Base-by-base conservation (phyloP, 192 early-diverging fungal genomes). In the Chytriomyces sp. region DNA sequence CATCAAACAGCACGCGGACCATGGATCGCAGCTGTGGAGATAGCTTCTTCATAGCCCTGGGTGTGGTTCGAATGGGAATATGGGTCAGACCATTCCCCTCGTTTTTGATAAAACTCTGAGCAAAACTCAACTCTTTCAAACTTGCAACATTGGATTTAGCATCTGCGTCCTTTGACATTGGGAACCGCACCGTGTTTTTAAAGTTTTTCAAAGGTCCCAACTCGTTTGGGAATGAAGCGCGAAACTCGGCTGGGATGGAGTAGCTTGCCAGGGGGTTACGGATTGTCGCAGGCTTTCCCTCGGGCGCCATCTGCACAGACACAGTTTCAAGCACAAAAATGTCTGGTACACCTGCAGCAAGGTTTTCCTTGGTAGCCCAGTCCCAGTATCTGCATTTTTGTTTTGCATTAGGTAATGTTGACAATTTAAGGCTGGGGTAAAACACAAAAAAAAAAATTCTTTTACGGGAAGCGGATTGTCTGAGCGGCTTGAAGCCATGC, bases 1-100 rank as follows among this genome's bases (percentile, higher is more conserved):
- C 69, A 43, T 71, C 69, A 71, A 71, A 71, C 20, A 71, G 7
- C 4, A 71, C 69, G 23, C 69, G 69, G 0, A 71, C 69, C 69
- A 71, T 71, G 26, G 69, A 71, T 16, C 69, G 69, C 49, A 71
- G 50, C 16, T 71, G 49, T 8, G 69, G 57, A 28, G 49, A 23
- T 3, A 60, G 9, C 10, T 8, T 8, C 48, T 57, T 71, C 26
- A 71, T 26, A 18, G 69, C 69, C 7, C 50, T 46, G 26, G 1
- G 13, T 35, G 35, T 11, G 35, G n/a, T 57, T n/a, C 53, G 20
- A 57, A 20, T 13, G 53, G 13, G 20, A 57, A 57, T 57, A 5
- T n/a, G 2, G 5, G 53, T 18, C 67, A 18, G 26, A 68, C 18
- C 53, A 35, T 35, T 2, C 1, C 4, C n/a, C n/a, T n/a, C n/a